These are phyloP conservation scores for Sphaerulina musiva DNA, from an alignment of 2,329 filamentous ascomycete genomes.

Conservation along the genomic window DNA sequence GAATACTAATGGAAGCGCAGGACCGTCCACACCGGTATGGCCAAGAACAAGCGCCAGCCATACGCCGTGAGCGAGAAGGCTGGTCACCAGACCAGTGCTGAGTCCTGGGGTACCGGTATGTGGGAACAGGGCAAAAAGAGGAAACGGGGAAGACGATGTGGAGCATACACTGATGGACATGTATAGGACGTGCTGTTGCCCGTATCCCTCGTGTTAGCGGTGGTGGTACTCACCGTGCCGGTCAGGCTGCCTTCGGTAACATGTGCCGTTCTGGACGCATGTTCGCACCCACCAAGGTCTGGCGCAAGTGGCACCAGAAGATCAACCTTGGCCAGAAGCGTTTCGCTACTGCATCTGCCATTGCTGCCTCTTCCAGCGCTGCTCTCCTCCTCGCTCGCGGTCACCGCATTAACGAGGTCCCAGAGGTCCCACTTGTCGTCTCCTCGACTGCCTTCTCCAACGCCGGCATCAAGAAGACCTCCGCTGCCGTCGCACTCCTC, in stretches of 20 bases:
- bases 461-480: constrained; percentile 77
- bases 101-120: constrained; percentile 97
- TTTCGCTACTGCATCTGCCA: constrained; percentile 93
- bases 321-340: constrained; percentile 99
- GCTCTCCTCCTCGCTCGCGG: constrained; percentile 94
- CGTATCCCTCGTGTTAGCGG: constrained; percentile 99
- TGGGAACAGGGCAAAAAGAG: constrained; percentile 14
- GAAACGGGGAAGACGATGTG: constrained; percentile 8
- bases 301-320: constrained; percentile 99
- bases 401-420: constrained; percentile 84
- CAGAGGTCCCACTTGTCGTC: constrained; percentile 95
- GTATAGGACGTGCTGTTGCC: constrained; percentile 87
- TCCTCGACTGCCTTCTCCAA: constrained; percentile 82
- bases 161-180: constrained; percentile 17
- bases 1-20: constrained; percentile 37
- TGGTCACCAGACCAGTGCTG: constrained; percentile 98
- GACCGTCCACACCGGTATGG: constrained; percentile 91
- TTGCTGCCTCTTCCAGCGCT: constrained; percentile 91
- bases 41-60: constrained; percentile 99
- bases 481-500: constrained; percentile 77
- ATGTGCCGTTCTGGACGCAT: constrained; percentile 99
- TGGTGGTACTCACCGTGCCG: constrained; percentile 99
- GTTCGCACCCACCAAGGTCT: constrained; percentile 99
- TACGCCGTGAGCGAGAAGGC: constrained; percentile 99
- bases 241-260: constrained; percentile 99